Base-by-base conservation (phyloP, 1,284 basidiomycete genomes). In the Microbotryum lychnidis-dioicae region DNA sequence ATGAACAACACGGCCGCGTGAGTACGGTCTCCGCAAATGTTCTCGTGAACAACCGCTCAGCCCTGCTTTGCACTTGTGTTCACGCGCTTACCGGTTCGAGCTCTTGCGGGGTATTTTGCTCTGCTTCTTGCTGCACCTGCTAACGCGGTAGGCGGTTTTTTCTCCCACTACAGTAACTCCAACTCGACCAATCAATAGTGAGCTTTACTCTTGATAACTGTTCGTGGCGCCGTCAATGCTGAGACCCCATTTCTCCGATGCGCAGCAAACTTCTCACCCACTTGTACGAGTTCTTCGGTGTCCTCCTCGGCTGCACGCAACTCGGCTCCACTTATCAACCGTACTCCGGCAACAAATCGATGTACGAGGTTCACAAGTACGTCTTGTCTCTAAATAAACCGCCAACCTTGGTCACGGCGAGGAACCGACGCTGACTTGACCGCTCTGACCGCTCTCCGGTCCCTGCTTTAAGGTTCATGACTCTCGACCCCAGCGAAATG, bases 221-320 rank as follows among this genome's bases (percentile, higher is more conserved):
- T 42, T 16, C 3, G 37, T 10, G 4, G 16, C 18, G 37, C 12
- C 10, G 37, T 16, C 37, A 10, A 42, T 18, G 37, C 37, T 42
- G 37, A 42, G 37, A 42, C 37, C 14, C 12, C 16, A 42, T 6
- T 42, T 42, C 37, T 6, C 16, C 16, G 12, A 6, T 42, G 37
- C 37, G 25, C 42, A 46, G 57, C 61, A 57, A 29, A 27, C 57
- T 67, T 16, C 29, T 67, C 53, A 68, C 57, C 16, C 66, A 67
- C 58, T 50, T 67, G 20, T 67, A 67, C 65, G 18, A 60, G 57
- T 66, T 47, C 66, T 67, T 67, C 53, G 66, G 65, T 33, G 23
- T 52, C 21, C 56, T 66, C 18, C 58, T 67, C 53, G 65, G 65
- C 20, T 67, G 65, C 54, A 29, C 54, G 9, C 21, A 46, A 45